Percentiles rank a stretch among this genome's conserved stretches.
These are phyloP conservation scores for Globomyces pollinis-pini DNA, from an alignment of 192 early-diverging fungal genomes.

Conservation along the genomic window DNA sequence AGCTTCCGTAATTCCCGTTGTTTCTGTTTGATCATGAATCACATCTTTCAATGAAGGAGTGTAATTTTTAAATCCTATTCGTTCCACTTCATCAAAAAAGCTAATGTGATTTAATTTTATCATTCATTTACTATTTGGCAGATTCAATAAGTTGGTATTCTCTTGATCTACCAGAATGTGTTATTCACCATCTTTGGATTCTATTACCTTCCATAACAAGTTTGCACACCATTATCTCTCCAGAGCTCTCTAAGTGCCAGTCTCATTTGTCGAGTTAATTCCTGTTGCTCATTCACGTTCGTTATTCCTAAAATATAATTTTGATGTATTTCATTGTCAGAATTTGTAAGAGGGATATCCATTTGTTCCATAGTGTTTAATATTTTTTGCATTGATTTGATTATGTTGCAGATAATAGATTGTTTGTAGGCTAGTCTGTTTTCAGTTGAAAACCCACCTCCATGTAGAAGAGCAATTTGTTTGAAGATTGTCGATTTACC, in stretches of 20 bases:
- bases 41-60: slow-evolving; percentile 63
- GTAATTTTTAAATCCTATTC: slow-evolving; percentile 45
- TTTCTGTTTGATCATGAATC: slow-evolving; percentile 58
- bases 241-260: slow-evolving; percentile 25
- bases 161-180: slow-evolving; percentile 22
- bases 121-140: slow-evolving; percentile 34
- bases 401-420: slow-evolving; percentile 88
- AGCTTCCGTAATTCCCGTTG: slow-evolving; percentile 60
- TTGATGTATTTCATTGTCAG: slow-evolving; percentile 60
- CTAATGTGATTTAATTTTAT: slow-evolving; percentile 4
- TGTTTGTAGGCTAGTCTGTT: slow-evolving; percentile 88
- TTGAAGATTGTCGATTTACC: slow-evolving; percentile 95
- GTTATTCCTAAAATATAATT: slow-evolving; percentile 70
- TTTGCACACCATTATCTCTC: slow-evolving; percentile 33
- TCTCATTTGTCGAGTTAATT: slow-evolving; percentile 44
- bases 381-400: slow-evolving; percentile 89
- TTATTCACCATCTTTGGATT: no score
- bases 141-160: slow-evolving; percentile 41
- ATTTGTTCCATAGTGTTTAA: slow-evolving; percentile 87
- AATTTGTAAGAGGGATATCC: slow-evolving; percentile 59
- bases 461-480: slow-evolving; percentile 97
- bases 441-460: slow-evolving; percentile 79
- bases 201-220: no score
- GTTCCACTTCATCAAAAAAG: slow-evolving; percentile 34
- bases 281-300: no score